phyloP scores from a whole-genome alignment of 192 early-diverging fungal species.

The Backusella westeae region DNA sequence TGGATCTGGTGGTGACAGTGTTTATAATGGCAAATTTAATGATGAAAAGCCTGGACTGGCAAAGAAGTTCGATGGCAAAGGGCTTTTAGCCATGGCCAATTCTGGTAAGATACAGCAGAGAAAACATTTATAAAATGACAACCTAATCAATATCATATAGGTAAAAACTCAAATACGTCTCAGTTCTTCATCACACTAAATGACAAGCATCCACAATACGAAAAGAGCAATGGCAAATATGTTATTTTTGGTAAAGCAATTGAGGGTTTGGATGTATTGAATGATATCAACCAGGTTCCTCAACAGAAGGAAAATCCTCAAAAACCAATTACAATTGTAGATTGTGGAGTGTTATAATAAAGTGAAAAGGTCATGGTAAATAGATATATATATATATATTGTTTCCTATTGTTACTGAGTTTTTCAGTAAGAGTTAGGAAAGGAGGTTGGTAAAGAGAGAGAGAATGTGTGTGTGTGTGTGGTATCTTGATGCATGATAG shows the following conservation, averaged over 20 bases:
- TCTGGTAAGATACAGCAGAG: slow-evolving; percentile 34
- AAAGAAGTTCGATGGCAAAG: slow-evolving; percentile 19
- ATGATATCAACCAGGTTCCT: slow-evolving; percentile 34
- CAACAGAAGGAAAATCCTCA: slow-evolving; percentile 24
- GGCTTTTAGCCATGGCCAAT: slow-evolving; percentile 57
- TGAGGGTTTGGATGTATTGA: slow-evolving; percentile 55
- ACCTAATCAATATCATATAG: not conserved
- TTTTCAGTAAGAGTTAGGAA: too few species aligned
- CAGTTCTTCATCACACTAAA: slow-evolving; percentile 53
- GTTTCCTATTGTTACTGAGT: too few species aligned
- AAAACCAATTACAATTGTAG: slow-evolving; percentile 13
- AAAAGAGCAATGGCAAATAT: slow-evolving; percentile 56
- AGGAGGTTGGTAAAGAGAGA: too few species aligned
- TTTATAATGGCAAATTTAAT: slow-evolving; percentile 57
- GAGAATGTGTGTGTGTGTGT: too few species aligned
- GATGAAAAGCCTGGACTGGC: slow-evolving; percentile 50
- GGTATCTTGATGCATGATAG: too few species aligned
- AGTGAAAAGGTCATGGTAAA: not conserved
- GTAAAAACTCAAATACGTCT: slow-evolving; percentile 60
- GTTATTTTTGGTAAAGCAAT: slow-evolving; percentile 67
- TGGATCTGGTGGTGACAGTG: slow-evolving; percentile 54
- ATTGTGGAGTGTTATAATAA: slow-evolving; percentile 19
- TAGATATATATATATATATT: too few species aligned
- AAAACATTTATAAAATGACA: not conserved
- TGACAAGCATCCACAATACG: slow-evolving; percentile 26